Base-by-base conservation (phyloP, 106 monocot genomes). In the Vanilla planifolia region DNA sequence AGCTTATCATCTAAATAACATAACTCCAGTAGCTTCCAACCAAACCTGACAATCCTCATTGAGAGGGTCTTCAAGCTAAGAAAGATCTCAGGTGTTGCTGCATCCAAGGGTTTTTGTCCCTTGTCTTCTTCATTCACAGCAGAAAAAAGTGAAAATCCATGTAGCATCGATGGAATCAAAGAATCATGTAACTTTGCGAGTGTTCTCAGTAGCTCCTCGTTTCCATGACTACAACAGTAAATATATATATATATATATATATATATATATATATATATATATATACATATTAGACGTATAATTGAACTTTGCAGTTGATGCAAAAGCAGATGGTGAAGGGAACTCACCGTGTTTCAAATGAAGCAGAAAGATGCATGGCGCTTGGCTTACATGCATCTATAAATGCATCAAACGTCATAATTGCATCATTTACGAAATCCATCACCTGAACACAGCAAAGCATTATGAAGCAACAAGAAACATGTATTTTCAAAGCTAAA, bases 341-440 rank as follows among this genome's bases (percentile, higher is more conserved):
- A 67, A 22, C 29, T 26, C 67, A 91, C 96, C 91, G 85, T 71
- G 63, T 78, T 75, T 91, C 81, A 81, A 73, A 72, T 42, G 84
- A 79, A 57, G 52, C 14, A 72, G 73, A 83, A 17, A 88, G 79
- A 30, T 67, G 71, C 22, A 87, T 52, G 48, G 87, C 68, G 30
- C 81, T 87, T 63, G 79, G 77, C 48, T 29, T 77, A 71, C 85
- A 88, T 34, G 87, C 78, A 69, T 81, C 79, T 64, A 74, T 64
- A 82, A 98, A 98, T 21, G 91, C 83, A 76, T 85, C 84, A 33
- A 98, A 44, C 32, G 87, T 91, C 39, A 77, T 81, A 71, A 98
- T 41, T 39, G 81, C 75, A 98, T 98, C 91, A 69, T 98, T 98
- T 66, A 98, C 79, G 67, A 87, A 98, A 75, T 98, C 96, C 63